These are phyloP conservation scores for Neocatenulostroma microsporum DNA, from an alignment of 2,329 filamentous ascomycete genomes.

Conservation along the genomic window DNA sequence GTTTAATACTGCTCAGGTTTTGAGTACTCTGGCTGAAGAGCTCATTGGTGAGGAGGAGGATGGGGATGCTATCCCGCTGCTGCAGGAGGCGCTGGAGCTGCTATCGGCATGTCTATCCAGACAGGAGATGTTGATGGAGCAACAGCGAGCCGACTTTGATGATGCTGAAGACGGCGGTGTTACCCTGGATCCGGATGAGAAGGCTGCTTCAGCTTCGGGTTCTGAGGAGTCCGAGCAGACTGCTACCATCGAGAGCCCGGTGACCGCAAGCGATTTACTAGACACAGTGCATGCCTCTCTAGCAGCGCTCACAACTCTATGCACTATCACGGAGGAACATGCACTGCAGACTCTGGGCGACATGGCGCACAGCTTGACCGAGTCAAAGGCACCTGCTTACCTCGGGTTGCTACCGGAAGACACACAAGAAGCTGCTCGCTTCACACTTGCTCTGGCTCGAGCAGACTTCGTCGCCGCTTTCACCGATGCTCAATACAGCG, in stretches of 20 bases:
- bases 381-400: constrained; percentile 48
- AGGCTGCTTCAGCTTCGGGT: constrained; percentile 6
- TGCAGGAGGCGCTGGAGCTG: constrained; percentile 55
- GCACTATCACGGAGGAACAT: constrained; percentile 46
- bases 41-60: constrained; percentile 49
- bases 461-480: constrained; percentile 52
- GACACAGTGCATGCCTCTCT: constrained; percentile 62
- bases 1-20: constrained; percentile 65
- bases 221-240: constrained; percentile 47
- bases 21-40: constrained; percentile 58
- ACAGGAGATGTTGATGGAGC: constrained; percentile 41
- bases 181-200: constrained; percentile 16
- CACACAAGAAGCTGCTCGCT: constrained; percentile 20
- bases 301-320: constrained; percentile 35
- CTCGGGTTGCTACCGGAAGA: constrained; percentile 31
- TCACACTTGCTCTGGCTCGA: constrained; percentile 44
- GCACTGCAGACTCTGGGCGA: constrained; percentile 45
- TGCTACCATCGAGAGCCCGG: constrained; percentile 57
- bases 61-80: constrained; percentile 42
- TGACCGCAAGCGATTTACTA: constrained; percentile 56
- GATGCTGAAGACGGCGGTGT: constrained; percentile 28
- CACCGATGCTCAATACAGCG: constrained; percentile 50
- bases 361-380: constrained; percentile 50
- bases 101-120: constrained; percentile 45
- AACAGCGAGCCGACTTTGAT: constrained; percentile 29